These are phyloP conservation scores for Russula sp. DNA, from an alignment of 768 basidiomycete genomes.

Conservation along the genomic window DNA sequence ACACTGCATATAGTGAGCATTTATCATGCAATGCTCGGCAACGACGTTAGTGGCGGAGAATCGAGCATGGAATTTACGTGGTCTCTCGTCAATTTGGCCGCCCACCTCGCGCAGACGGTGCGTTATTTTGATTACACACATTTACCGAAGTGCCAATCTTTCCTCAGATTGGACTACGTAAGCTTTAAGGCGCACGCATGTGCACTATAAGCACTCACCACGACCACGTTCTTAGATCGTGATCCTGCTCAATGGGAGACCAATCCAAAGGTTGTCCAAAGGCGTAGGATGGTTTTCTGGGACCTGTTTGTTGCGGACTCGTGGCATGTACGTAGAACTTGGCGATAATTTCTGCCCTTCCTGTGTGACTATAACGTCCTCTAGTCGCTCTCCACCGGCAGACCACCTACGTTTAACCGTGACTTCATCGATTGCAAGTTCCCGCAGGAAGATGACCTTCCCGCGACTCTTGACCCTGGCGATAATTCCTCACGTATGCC, in stretches of 20 bases:
- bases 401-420: slow-evolving; percentile 65
- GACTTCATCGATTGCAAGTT: slow-evolving; percentile 66
- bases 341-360: not conserved
- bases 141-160: slow-evolving; percentile 11
- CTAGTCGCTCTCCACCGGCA: slow-evolving; percentile 66
- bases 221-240: slow-evolving; percentile 46
- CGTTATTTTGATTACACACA: slow-evolving; percentile 32
- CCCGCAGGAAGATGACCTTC: slow-evolving; percentile 43
- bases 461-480: slow-evolving; percentile 33
- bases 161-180: slow-evolving; percentile 62
- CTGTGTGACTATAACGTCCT: slow-evolving; percentile 3
- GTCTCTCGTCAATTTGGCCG: slow-evolving; percentile 61
- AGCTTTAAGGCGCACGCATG: slow-evolving; percentile 34
- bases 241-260: slow-evolving; percentile 59
- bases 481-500: slow-evolving; percentile 30
- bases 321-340: slow-evolving; percentile 52
- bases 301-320: slow-evolving; percentile 70
- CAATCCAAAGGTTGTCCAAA: slow-evolving; percentile 50
- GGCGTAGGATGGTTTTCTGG: slow-evolving; percentile 72
- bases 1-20: slow-evolving; percentile 64
- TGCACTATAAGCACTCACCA: slow-evolving; percentile 11
- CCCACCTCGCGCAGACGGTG: slow-evolving; percentile 64
- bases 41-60: slow-evolving; percentile 53
- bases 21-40: slow-evolving; percentile 68
- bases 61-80: slow-evolving; percentile 73